phyloP scores from a whole-genome alignment of 805 yeast genomes.

The Danielozyma ontarioensis region DNA sequence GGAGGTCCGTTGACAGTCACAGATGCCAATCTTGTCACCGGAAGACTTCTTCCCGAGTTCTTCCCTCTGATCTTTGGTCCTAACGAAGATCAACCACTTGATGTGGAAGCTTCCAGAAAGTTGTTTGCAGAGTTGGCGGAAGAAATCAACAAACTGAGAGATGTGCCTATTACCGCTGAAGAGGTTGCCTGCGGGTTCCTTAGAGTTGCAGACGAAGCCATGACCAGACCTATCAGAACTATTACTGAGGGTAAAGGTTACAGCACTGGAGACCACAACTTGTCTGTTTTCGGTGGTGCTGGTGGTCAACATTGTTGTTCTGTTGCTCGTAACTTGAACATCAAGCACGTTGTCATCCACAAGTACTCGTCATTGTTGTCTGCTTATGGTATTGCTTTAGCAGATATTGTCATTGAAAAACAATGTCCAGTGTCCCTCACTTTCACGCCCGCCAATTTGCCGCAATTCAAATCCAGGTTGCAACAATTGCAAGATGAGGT shows the following conservation, averaged over 20 bases:
- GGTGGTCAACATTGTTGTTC: constrained; percentile 1
- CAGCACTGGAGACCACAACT: constrained; percentile 1
- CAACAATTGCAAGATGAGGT: constrained; percentile 41
- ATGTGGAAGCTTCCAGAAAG: constrained; percentile 10
- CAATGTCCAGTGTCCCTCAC: constrained; percentile 29
- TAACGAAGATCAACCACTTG: constrained; percentile 28
- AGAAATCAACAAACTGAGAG: constrained; percentile 1
- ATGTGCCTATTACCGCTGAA: no score
- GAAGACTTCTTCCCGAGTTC: constrained; percentile 29
- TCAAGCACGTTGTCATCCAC: constrained; percentile 2
- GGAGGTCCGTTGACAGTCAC: constrained; percentile 38
- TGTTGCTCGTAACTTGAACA: constrained; percentile 1
- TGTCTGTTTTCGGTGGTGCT: constrained; percentile 1
- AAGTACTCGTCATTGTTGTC: constrained; percentile 1
- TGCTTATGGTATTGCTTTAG: constrained; percentile 84
- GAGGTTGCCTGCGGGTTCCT: constrained; percentile 1
- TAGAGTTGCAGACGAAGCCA: constrained; percentile 1
- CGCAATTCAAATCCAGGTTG: constrained; percentile 41
- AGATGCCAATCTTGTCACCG: constrained; percentile 33
- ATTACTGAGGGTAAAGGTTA: constrained; percentile 1
- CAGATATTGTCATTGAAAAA: constrained; percentile 30
- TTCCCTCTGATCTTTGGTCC: constrained; percentile 37
- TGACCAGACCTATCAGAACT: constrained; percentile 1
- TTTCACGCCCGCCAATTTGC: constrained; percentile 19
- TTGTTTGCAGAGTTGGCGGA: constrained; percentile 1